These are phyloP conservation scores for Aspergillus luchuensis DNA, from an alignment of 2,329 filamentous ascomycete genomes.

Conservation along the genomic window DNA sequence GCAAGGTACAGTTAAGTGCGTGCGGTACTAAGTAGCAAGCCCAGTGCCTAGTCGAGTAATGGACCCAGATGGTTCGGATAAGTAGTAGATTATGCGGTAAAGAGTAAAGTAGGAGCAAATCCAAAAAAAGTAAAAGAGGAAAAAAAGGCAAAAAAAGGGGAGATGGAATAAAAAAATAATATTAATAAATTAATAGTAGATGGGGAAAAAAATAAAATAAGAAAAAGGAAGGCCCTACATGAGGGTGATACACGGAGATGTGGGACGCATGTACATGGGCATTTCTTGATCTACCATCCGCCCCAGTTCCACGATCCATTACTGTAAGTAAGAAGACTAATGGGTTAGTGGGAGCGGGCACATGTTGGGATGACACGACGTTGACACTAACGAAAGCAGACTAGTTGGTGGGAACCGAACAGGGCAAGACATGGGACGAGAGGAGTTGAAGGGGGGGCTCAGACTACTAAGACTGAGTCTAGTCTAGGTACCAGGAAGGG, in stretches of 20 bases:
- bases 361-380: conserved; percentile 43
- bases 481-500: conserved; percentile 14
- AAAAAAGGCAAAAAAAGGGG: conserved; percentile 6
- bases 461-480: conserved; percentile 13
- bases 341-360: conserved; percentile 11
- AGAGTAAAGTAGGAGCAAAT: not conserved
- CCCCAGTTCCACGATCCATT: conserved; percentile 40
- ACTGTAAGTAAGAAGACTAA: conserved; percentile 5
- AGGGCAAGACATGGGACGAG: conserved; percentile 18
- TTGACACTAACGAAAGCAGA: conserved; percentile 40
- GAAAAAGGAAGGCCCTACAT: conserved; percentile 23
- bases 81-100: conserved; percentile 5
- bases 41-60: conserved; percentile 15
- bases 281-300: conserved; percentile 38
- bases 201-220: conserved; percentile 10
- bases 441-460: conserved; percentile 5
- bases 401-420: conserved; percentile 20
- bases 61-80: conserved; percentile 17
- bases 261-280: conserved; percentile 13
- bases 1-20: conserved; percentile 23
- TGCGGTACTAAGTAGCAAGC: not conserved
- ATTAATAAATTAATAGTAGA: too few species aligned
- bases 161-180: conserved; percentile 8
- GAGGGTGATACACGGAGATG: conserved; percentile 9
- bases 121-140: not conserved